A percentile compares a stretch with the other conserved stretches of the same genome.
phyloP scores from a whole-genome alignment of 352 stramenopile genomes.

The Phytophthora idaei region DNA sequence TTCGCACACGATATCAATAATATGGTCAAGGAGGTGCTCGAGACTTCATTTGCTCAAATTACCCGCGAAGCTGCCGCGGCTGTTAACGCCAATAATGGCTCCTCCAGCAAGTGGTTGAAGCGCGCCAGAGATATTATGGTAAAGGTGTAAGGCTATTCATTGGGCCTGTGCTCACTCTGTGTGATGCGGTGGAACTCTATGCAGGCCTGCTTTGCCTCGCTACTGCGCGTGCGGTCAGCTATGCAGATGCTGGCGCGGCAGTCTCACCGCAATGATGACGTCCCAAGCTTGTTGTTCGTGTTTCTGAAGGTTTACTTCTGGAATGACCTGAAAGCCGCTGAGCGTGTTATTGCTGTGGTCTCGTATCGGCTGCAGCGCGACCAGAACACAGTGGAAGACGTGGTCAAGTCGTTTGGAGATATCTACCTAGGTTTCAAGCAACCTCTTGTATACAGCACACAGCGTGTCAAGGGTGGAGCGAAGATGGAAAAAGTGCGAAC shows the following conservation, averaged over 20 bases:
- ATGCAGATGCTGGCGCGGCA: not conserved
- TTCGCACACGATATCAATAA: conserved; percentile 24
- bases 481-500: conserved; percentile 10
- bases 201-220: conserved; percentile 13
- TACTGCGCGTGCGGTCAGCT: conserved; percentile 6
- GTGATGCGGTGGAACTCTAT: conserved; percentile 17
- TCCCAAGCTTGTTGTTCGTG: not conserved
- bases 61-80: conserved; percentile 6
- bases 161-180: conserved; percentile 1
- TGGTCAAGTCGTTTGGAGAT: conserved; percentile 7
- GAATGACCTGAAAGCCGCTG: not conserved
- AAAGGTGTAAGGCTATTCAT: conserved; percentile 7
- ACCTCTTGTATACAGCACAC: not conserved
- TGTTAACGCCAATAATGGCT: conserved; percentile 3
- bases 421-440: conserved; percentile 10
- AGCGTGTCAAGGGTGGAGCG: conserved; percentile 5
- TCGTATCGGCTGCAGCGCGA: conserved; percentile 10
- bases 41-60: conserved; percentile 12
- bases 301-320: conserved; percentile 1
- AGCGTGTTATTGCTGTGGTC: conserved; percentile 2
- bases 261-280: not conserved
- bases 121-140: not conserved
- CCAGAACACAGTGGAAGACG: conserved; percentile 13
- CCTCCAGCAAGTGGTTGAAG: conserved; percentile 10
- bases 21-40: conserved; percentile 20